Conservation (phyloP, 345 rosid genomes). For the Murraya koenigii region DNA sequence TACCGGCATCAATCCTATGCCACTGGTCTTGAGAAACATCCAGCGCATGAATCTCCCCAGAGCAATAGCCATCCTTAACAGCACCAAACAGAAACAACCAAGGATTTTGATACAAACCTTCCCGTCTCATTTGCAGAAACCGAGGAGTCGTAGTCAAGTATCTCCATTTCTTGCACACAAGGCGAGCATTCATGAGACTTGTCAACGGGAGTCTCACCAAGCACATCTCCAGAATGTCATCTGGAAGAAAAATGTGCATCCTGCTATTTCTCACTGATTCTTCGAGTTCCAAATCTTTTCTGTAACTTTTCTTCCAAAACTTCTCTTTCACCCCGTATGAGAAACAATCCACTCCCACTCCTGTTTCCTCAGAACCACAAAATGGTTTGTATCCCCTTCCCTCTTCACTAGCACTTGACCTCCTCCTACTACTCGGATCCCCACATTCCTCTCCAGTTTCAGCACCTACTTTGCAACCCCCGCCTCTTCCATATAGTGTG, state of each 20-base stretch:
- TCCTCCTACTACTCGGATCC: constrained; percentile 69
- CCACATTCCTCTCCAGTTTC: constrained; percentile 77
- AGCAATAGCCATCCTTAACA: constrained; percentile 76
- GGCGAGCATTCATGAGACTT: constrained; percentile 81
- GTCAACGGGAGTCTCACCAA: constrained; percentile 85
- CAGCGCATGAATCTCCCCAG: constrained; percentile 75
- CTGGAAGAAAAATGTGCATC: constrained; percentile 75
- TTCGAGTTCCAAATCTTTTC: constrained; percentile 47
- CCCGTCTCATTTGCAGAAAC: constrained; percentile 71
- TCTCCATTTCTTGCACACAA: constrained; percentile 96
- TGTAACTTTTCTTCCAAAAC: constrained; percentile 69
- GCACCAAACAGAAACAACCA: constrained; percentile 92
- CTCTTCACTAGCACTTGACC: constrained; percentile 80
- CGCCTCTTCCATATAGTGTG: constrained; percentile 65
- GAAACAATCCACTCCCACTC: constrained; percentile 78
- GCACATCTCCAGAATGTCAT: constrained; percentile 88
- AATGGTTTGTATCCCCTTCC: constrained; percentile 53
- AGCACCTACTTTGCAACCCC: constrained; percentile 96
- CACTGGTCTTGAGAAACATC: constrained; percentile 76
- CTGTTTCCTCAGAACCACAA: constrained; percentile 71
- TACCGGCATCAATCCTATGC: constrained; percentile 68
- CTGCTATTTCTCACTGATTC: constrained; percentile 40
- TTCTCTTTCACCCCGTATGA: constrained; percentile 80
- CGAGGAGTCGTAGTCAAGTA: constrained; percentile 63
- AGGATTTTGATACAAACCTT: constrained; percentile 65